Evolutionary conservation across 2,329 filamentous ascomycete species (phyloP).

Genomic region (Fusarium subglutinans): DNA sequence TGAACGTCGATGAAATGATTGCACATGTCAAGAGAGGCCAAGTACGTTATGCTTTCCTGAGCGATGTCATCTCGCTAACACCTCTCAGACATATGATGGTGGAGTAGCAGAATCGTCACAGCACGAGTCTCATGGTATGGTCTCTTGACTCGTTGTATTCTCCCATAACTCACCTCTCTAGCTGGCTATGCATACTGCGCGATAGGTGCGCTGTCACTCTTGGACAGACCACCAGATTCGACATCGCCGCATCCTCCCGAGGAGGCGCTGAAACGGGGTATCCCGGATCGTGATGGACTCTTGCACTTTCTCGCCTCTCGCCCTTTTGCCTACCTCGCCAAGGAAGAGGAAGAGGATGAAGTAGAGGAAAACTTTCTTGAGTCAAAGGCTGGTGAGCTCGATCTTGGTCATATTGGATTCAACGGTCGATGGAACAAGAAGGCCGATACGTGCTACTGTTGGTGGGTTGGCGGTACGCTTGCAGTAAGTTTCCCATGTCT

Average conservation of each 20-base stretch:
- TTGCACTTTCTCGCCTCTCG: constrained; percentile 69
- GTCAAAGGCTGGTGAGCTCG: constrained; percentile 47
- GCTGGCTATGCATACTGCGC: constrained; percentile 93
- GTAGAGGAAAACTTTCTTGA: constrained; percentile 53
- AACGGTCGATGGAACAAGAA: constrained; percentile 92
- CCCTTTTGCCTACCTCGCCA: constrained; percentile 68
- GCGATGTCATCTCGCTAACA: not conserved
- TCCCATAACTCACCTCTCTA: constrained; percentile 47
- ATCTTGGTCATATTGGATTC: constrained; percentile 72
- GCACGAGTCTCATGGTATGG: constrained; percentile 83
- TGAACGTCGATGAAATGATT: constrained; percentile 76
- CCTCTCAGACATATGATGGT: constrained; percentile 78
- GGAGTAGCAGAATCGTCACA: constrained; percentile 81
- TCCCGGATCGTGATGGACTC: constrained; percentile 46
- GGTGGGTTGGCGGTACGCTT: constrained; percentile 82
- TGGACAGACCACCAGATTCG: constrained; percentile 67
- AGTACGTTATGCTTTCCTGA: constrained; percentile 37
- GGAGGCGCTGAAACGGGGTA: constrained; percentile 48
- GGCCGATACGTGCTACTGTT: constrained; percentile 94
- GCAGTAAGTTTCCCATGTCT: constrained; percentile 44
- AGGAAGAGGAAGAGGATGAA: constrained; percentile 57
- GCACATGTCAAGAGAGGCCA: constrained; percentile 75
- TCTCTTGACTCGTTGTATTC: not conserved
- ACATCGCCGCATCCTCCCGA: constrained; percentile 17
- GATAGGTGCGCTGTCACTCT: constrained; percentile 77